These are phyloP conservation scores for Tricholoma matsutake DNA, from an alignment of 768 basidiomycete species.

Conservation along the genomic window DNA sequence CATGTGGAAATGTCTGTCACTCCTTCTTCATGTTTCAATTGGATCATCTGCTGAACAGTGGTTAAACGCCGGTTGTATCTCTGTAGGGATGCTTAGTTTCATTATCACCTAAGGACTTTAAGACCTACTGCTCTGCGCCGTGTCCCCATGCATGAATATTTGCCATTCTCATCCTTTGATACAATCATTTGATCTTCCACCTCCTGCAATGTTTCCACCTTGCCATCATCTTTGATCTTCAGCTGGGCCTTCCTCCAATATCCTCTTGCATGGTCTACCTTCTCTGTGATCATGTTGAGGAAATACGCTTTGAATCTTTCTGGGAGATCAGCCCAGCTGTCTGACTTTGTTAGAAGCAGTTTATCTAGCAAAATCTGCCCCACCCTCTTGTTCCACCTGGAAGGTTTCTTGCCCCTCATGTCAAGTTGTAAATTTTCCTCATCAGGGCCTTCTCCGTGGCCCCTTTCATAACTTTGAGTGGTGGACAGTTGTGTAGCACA, in stretches of 20 bases:
- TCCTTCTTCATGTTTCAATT: slow-evolving; percentile 4
- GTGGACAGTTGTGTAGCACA: neutral
- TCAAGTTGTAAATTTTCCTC: too few relatives aligned
- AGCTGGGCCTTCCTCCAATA: too few relatives aligned
- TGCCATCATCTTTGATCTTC: too few relatives aligned
- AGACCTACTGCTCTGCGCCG: too few relatives aligned
- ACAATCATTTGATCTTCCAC: too few relatives aligned
- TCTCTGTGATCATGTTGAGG: slow-evolving; percentile 5
- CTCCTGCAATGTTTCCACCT: too few relatives aligned
- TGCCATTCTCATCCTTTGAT: too few relatives aligned
- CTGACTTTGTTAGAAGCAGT: neutral
- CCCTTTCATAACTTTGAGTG: neutral
- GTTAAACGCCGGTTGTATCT: neutral
- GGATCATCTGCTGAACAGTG: neutral
- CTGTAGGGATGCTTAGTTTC: neutral
- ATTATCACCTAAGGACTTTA: too few relatives aligned
- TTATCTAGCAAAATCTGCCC: too few relatives aligned
- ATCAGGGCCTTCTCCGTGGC: slow-evolving; percentile 4
- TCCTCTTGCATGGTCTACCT: slow-evolving; percentile 3
- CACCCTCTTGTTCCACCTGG: too few relatives aligned
- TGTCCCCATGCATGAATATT: too few relatives aligned
- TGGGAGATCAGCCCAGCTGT: slow-evolving; percentile 1
- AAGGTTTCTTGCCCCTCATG: too few relatives aligned
- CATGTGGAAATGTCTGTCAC: slow-evolving; percentile 6
- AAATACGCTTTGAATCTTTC: slow-evolving; percentile 8